Evolutionary conservation across 2,329 filamentous ascomycete genomes (phyloP).

Genomic region (Boeremia exigua): DNA sequence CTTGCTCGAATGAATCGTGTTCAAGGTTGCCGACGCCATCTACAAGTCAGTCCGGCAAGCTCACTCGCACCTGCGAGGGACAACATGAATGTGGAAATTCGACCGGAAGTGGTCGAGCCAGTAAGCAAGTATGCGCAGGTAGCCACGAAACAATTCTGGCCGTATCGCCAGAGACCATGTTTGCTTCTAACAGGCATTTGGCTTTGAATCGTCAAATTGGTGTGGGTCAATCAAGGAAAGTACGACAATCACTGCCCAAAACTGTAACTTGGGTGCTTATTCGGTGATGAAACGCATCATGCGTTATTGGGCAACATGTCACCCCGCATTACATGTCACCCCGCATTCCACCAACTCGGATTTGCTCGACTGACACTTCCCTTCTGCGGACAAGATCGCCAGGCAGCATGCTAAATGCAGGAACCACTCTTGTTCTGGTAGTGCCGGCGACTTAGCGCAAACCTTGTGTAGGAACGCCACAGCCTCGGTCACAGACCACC

Average conservation of each 20-base stretch:
- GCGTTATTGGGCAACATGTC: slow-evolving; percentile 11
- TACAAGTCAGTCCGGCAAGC: background rate
- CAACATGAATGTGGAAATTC: background rate
- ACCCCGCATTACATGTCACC: slow-evolving; percentile 15
- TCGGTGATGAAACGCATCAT: slow-evolving; percentile 9
- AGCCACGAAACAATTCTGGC: background rate
- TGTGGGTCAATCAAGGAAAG: background rate
- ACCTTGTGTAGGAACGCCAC: slow-evolving; percentile 3
- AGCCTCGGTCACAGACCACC: slow-evolving; percentile 3
- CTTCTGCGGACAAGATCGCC: slow-evolving; percentile 6
- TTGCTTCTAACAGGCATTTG: background rate
- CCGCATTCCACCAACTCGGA: slow-evolving; percentile 11
- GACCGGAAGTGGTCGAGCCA: background rate
- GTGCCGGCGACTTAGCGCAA: background rate
- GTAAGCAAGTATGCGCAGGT: background rate
- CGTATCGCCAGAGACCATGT: background rate
- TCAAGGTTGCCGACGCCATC: background rate
- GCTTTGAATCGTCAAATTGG: background rate
- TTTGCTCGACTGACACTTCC: slow-evolving; percentile 3
- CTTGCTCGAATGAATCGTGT: slow-evolving; percentile 1
- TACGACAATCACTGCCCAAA: slow-evolving; percentile 4
- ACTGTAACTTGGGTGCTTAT: background rate
- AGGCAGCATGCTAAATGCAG: slow-evolving; percentile 6
- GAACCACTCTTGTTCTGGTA: slow-evolving; percentile 9
- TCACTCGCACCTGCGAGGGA: background rate